phyloP scores from a whole-genome alignment of 139 green algal genomes.

The Chlorella sp. region DNA sequence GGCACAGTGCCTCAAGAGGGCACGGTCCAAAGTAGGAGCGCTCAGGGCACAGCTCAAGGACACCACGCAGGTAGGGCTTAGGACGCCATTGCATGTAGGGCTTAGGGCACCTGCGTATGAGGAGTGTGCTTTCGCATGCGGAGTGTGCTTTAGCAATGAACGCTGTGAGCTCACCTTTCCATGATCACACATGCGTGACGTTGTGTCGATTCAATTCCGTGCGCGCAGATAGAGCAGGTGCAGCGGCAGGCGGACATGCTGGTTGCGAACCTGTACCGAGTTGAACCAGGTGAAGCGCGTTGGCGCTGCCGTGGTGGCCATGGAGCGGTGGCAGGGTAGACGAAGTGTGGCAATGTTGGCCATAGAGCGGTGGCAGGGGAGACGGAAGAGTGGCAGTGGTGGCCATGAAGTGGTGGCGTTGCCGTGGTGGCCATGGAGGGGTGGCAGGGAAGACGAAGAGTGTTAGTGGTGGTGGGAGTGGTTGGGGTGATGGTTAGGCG shows the following conservation, averaged over 20 bases:
- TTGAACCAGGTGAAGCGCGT: conserved; percentile 2
- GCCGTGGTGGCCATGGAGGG: background rate
- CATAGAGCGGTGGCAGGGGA: background rate
- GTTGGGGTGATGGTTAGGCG: too few species aligned
- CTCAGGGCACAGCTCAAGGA: background rate
- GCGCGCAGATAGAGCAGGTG: conserved; percentile 24
- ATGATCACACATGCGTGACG: background rate
- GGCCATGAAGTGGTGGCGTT: conserved; percentile 3
- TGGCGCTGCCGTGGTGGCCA: background rate
- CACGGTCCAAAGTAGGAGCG: background rate
- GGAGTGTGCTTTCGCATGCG: background rate
- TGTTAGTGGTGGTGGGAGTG: too few species aligned
- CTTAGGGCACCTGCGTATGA: background rate
- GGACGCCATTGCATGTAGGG: background rate
- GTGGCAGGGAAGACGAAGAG: too few species aligned
- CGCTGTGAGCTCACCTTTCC: background rate
- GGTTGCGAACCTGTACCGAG: conserved; percentile 69
- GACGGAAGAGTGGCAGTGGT: background rate
- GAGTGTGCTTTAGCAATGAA: background rate
- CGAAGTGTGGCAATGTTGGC: background rate
- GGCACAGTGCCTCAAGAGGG: background rate
- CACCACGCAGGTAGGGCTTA: background rate
- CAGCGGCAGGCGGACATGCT: conserved; percentile 68
- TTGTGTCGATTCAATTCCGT: background rate
- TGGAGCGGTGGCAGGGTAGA: background rate